phyloP scores from a whole-genome alignment of 2,329 filamentous ascomycete species.

The Trichoderma oligosporum region DNA sequence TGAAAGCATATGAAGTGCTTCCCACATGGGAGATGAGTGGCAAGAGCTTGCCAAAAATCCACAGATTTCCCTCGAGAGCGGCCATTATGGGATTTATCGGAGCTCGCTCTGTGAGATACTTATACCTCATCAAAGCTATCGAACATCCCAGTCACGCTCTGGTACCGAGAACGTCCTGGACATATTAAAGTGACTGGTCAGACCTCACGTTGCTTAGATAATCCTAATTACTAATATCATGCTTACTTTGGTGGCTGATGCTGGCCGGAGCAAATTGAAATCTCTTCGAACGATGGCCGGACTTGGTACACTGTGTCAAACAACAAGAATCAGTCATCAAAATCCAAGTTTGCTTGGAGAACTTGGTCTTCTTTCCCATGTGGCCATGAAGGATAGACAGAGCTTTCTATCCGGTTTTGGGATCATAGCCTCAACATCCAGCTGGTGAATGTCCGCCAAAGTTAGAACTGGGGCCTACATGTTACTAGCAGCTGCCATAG shows the following conservation, averaged over 20 bases:
- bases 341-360: conserved; percentile 62
- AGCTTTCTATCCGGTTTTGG: conserved; percentile 57
- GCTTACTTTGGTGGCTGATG: conserved; percentile 55
- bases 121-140: conserved; percentile 61
- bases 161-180: conserved; percentile 60
- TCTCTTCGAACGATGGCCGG: conserved; percentile 59
- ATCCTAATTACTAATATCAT: too few species aligned
- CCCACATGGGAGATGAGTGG: conserved; percentile 72
- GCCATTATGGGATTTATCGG: conserved; percentile 66
- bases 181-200: conserved; percentile 38
- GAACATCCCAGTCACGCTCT: conserved; percentile 52
- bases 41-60: conserved; percentile 58
- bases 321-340: conserved; percentile 55
- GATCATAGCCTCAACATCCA: conserved; percentile 61
- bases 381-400: conserved; percentile 59
- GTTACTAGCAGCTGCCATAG: conserved; percentile 61
- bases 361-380: conserved; percentile 62
- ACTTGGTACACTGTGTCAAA: conserved; percentile 61
- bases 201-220: not conserved
- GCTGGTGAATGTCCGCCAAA: conserved; percentile 49
- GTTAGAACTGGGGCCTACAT: conserved; percentile 65
- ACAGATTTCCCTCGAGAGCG: conserved; percentile 60
- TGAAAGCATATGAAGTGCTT: conserved; percentile 62
- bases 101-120: conserved; percentile 61
- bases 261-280: conserved; percentile 61